Percentiles rank a stretch among this genome's conserved stretches.
Conservation (phyloP, 2,329 filamentous ascomycete genomes). For the Fusarium staphyleae region DNA sequence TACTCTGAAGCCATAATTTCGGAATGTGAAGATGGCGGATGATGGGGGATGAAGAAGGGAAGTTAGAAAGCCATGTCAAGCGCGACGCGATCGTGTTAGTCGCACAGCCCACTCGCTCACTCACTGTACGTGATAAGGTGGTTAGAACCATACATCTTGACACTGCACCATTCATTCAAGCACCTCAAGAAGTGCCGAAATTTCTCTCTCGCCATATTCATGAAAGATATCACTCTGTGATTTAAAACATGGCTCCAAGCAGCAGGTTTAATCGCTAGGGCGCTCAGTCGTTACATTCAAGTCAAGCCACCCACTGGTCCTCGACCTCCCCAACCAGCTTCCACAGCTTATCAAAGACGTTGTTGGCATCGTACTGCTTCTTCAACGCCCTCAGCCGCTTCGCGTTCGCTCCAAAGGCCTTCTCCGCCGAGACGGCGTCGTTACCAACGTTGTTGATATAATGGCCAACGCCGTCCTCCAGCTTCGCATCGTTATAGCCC, state of each 20-base stretch:
- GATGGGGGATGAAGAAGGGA: background rate
- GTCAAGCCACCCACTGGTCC: conserved; percentile 24
- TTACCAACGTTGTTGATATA: conserved; percentile 32
- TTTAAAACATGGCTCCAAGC: too few relatives aligned
- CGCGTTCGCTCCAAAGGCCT: conserved; percentile 30
- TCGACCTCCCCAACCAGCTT: conserved; percentile 31
- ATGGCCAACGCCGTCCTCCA: conserved; percentile 29
- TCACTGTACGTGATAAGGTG: too few relatives aligned
- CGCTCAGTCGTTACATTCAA: background rate
- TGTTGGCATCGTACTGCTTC: conserved; percentile 30
- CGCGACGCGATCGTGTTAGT: conserved; percentile 22
- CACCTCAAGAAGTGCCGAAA: too few relatives aligned
- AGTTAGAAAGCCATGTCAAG: conserved; percentile 15
- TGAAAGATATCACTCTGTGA: too few relatives aligned
- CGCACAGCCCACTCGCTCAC: conserved; percentile 14
- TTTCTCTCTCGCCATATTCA: too few relatives aligned
- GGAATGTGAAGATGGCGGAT: background rate
- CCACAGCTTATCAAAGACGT: conserved; percentile 37
- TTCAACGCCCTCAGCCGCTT: conserved; percentile 28
- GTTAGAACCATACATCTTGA: too few relatives aligned
- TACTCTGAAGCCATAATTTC: conserved; percentile 28
- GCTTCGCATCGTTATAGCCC: conserved; percentile 31
- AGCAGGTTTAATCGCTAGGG: background rate
- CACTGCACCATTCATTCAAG: background rate
- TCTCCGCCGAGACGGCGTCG: conserved; percentile 26